phyloP scores from a whole-genome alignment of 176 grass and related monocot genomes.

The Oryza nivara region DNA sequence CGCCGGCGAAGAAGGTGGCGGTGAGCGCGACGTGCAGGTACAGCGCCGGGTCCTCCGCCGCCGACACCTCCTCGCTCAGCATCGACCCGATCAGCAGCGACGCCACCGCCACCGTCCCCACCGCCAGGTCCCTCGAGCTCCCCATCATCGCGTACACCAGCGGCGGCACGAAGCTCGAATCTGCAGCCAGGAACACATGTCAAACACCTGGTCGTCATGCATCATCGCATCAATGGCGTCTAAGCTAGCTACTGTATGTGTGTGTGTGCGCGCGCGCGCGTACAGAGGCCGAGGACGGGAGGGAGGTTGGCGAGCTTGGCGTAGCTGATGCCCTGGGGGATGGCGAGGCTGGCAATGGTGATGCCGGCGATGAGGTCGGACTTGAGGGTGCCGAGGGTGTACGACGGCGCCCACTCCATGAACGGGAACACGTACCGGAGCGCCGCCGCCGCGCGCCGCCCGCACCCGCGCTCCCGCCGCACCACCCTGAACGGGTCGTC shows the following conservation, averaged over 20 bases:
- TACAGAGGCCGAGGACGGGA: conserved; percentile 87
- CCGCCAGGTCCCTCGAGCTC: conserved; percentile 84
- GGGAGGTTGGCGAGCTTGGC: conserved; percentile 91
- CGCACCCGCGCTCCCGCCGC: conserved; percentile 39
- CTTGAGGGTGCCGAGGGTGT: conserved; percentile 59
- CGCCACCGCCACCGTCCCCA: conserved; percentile 85
- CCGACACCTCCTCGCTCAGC: conserved; percentile 69
- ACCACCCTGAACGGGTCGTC: conserved; percentile 83
- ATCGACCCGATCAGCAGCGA: conserved; percentile 81
- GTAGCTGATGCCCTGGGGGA: conserved; percentile 99
- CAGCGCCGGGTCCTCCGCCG: conserved; percentile 52
- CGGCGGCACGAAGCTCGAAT: conserved; percentile 99
- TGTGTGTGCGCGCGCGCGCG: conserved; percentile 3
- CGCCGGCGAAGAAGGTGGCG: conserved; percentile 90
- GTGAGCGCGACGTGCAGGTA: conserved; percentile 88
- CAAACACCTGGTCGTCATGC: too few relatives aligned
- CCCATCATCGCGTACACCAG: conserved; percentile 98
- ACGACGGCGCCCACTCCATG: conserved; percentile 68
- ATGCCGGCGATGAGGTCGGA: conserved; percentile 84
- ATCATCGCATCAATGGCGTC: too few relatives aligned
- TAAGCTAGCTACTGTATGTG: too few relatives aligned
- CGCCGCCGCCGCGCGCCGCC: conserved; percentile 34
- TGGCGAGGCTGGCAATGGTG: conserved; percentile 97
- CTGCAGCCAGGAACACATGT: conserved; percentile 22
- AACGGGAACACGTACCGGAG: conserved; percentile 82